Conservation (phyloP, 139 green algal species). For the Tetradesmus obliquus region DNA sequence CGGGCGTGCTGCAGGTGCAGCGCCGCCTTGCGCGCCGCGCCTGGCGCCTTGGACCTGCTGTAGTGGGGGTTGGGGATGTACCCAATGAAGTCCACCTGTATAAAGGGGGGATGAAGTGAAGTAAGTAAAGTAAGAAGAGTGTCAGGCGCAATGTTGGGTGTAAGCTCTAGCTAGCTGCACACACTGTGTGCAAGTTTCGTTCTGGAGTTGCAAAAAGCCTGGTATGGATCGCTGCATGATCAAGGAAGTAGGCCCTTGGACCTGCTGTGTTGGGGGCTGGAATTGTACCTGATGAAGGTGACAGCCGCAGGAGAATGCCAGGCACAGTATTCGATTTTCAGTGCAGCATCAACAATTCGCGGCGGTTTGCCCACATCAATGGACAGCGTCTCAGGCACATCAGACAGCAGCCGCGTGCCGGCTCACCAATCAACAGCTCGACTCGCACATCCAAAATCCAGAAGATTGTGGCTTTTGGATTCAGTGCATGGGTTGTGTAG, state of each 20-base stretch:
- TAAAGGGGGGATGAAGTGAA: not conserved
- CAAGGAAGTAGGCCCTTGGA: not conserved
- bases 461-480: no score
- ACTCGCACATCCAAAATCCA: no score
- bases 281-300: slow-evolving; percentile 88
- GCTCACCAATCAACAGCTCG: slow-evolving; percentile 39
- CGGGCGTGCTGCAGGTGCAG: slow-evolving; percentile 40
- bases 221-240: no score
- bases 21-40: slow-evolving; percentile 55
- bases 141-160: no score
- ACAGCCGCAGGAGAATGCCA: not conserved
- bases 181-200: no score
- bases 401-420: slow-evolving; percentile 62
- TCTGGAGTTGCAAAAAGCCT: no score
- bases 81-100: slow-evolving; percentile 84
- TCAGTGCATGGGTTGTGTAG: no score
- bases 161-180: no score
- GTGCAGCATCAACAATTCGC: slow-evolving; percentile 62
- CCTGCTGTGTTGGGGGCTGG: slow-evolving; percentile 77
- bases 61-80: slow-evolving; percentile 88
- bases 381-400: slow-evolving; percentile 52
- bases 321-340: slow-evolving; percentile 49
- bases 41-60: slow-evolving; percentile 54
- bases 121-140: no score
- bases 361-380: slow-evolving; percentile 72